Conservation (phyloP, 2,329 filamentous ascomycete species). For the Xylariales sp. region DNA sequence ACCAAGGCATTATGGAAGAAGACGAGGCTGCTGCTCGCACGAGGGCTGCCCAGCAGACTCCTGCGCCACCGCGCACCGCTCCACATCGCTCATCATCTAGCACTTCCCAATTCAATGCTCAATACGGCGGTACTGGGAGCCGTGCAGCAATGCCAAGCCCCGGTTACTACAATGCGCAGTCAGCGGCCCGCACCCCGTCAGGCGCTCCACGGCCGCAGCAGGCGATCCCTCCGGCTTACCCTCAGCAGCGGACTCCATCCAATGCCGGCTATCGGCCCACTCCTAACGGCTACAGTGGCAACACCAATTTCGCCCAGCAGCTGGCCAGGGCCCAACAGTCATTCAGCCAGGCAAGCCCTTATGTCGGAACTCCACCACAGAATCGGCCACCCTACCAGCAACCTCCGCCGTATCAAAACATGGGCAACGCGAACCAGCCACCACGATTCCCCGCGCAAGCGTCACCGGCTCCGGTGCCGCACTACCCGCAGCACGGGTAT, state of each 20-base stretch:
- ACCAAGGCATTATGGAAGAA: conserved; percentile 77
- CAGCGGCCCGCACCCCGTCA: conserved; percentile 33
- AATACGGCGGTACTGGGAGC: conserved; percentile 43
- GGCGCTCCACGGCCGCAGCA: conserved; percentile 34
- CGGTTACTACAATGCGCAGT: conserved; percentile 41
- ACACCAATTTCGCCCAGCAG: conserved; percentile 38
- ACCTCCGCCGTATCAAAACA: conserved; percentile 33
- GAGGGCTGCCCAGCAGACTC: conserved; percentile 35
- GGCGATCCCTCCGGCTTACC: conserved; percentile 30
- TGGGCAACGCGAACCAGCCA: conserved; percentile 35
- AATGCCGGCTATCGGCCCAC: conserved; percentile 46
- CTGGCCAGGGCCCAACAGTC: conserved; percentile 49
- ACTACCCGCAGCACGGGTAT: conserved; percentile 19
- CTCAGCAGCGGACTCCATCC: conserved; percentile 27
- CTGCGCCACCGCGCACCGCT: conserved; percentile 31
- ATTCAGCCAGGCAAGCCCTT: conserved; percentile 47
- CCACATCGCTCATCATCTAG: conserved; percentile 31
- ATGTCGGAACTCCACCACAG: conserved; percentile 36
- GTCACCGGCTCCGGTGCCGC: conserved; percentile 15
- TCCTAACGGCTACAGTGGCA: conserved; percentile 40
- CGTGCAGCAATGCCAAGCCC: conserved; percentile 38
- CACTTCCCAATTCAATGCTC: conserved; percentile 38
- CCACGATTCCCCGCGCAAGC: conserved; percentile 21
- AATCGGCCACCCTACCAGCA: conserved; percentile 35
- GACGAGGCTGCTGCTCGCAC: conserved; percentile 62